Evolutionary conservation across 2,329 filamentous ascomycete species (phyloP), one percentile per base, ranked within the genome.

Genomic region (Pestalotiopsis sp.): DNA sequence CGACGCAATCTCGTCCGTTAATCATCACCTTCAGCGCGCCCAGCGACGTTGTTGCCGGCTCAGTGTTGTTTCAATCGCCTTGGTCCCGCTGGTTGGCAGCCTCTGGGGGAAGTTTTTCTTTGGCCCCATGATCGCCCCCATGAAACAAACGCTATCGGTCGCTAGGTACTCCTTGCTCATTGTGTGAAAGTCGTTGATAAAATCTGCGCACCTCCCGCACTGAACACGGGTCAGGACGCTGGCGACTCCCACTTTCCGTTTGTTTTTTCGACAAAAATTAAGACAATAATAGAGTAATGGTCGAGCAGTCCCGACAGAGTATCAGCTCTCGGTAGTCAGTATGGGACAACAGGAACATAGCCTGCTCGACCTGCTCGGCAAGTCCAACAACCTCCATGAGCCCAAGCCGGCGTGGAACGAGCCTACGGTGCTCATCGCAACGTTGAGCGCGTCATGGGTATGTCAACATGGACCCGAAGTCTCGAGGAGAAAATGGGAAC

Each of bases 301-400:
- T 20, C n/a, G 17, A 52, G 45, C n/a, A 49, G 41, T n/a, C 17
- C 17, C 45, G 45, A 17, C 20, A 20, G 20, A n/a, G 14, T 52
- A 12, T 52, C 45, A 23, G 45, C 45, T 52, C 17, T 20, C 17
- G 45, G 20, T 4, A 9, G 20, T 52, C 14, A 70, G 27, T 17
- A 73, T 73, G 70, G 39, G 23, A 27, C 25, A 45, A 27, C 64
- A 66, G 60, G 60, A 59, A 27, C 61, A 69, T 39, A 71, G 66
- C 23, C 31, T 73, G 31, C 14, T 68, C 20, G 66, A 68, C 27
- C 68, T 70, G 6, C 52, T 73, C 13, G 72, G 72, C 11, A 66
- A 68, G 17, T 69, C 69, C 67, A 27, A 74, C 52, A 75, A 75
- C 59, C 64, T 75, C 27, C 6, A 70, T 66, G 73, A 75, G 36